phyloP scores from a whole-genome alignment of 805 yeast genomes.

The Suhomyces xylopsoci region DNA sequence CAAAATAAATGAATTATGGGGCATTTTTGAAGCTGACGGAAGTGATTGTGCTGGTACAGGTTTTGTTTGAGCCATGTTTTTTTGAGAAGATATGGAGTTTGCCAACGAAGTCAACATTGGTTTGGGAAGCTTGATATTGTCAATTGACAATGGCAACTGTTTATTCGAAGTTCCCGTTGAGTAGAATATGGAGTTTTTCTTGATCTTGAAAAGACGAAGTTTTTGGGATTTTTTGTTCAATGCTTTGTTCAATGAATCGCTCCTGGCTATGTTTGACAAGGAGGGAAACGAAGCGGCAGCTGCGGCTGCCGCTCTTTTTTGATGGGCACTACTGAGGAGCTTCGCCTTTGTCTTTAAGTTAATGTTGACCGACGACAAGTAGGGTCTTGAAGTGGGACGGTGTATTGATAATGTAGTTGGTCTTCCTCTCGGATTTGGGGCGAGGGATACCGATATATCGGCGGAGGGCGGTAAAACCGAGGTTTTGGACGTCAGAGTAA shows the following conservation, averaged over 20 bases:
- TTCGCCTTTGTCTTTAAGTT: slow-evolving; percentile 19
- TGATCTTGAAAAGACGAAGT: slow-evolving; percentile 38
- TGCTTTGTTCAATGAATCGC: slow-evolving; percentile 9
- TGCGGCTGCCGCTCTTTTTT: not conserved
- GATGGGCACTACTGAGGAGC: slow-evolving; percentile 4
- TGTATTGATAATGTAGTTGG: slow-evolving; percentile 13
- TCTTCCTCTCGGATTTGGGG: not conserved
- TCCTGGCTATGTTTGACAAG: slow-evolving; percentile 22
- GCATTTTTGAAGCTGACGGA: not conserved
- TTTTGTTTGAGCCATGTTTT: not conserved
- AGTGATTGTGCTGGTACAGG: not conserved
- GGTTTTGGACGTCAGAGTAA: not conserved
- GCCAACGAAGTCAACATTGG: slow-evolving; percentile 9
- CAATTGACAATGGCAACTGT: slow-evolving; percentile 10
- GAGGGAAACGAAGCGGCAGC: slow-evolving; percentile 11
- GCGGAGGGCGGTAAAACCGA: not conserved
- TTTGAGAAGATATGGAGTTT: slow-evolving; percentile 1
- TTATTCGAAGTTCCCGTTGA: slow-evolving; percentile 4
- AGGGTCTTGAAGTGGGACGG: slow-evolving; percentile 10
- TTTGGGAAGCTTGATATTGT: slow-evolving; percentile 8
- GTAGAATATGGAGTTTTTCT: slow-evolving; percentile 33
- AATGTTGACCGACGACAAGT: slow-evolving; percentile 19
- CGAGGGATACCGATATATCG: not conserved
- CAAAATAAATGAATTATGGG: slow-evolving; percentile 1
- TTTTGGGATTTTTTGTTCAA: slow-evolving; percentile 11